Conservation (phyloP, 495 filamentous ascomycete species). For the Annulohypoxylon maeteangense region DNA sequence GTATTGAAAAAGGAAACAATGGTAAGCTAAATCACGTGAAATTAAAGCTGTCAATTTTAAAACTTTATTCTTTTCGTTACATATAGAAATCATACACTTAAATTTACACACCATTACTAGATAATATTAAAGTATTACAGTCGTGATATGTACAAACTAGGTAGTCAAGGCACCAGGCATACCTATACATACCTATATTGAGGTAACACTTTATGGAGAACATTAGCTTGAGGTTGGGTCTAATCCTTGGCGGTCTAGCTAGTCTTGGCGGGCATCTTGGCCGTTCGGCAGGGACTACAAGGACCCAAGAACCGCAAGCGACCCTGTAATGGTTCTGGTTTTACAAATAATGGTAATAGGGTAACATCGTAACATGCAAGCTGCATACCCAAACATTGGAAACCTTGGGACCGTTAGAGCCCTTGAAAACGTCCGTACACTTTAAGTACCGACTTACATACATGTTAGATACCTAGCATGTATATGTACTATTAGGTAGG, state of each 20-base stretch:
- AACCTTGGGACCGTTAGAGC: slow-evolving; percentile 1
- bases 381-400: slow-evolving; percentile 3
- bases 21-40: slow-evolving; percentile 18
- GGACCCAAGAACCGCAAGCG: slow-evolving; percentile 22
- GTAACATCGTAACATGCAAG: slow-evolving; percentile 23
- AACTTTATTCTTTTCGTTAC: too few species aligned
- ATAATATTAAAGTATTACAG: too few species aligned
- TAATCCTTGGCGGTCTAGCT: slow-evolving; percentile 23
- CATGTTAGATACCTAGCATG: background rate
- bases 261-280: slow-evolving; percentile 21
- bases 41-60: slow-evolving; percentile 4
- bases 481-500: too few species aligned
- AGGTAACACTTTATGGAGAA: slow-evolving; percentile 4
- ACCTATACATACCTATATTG: background rate
- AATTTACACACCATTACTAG: too few species aligned
- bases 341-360: slow-evolving; percentile 45
- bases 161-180: too few species aligned
- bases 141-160: too few species aligned
- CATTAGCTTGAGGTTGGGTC: background rate
- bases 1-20: background rate
- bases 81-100: too few species aligned
- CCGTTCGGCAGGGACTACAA: slow-evolving; percentile 20
- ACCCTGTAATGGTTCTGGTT: slow-evolving; percentile 40
- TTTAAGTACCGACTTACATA: slow-evolving; percentile 10
- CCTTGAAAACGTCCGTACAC: slow-evolving; percentile 9